Base-by-base conservation (phyloP, 441 rosid genomes). In the Populus tomentosa region DNA sequence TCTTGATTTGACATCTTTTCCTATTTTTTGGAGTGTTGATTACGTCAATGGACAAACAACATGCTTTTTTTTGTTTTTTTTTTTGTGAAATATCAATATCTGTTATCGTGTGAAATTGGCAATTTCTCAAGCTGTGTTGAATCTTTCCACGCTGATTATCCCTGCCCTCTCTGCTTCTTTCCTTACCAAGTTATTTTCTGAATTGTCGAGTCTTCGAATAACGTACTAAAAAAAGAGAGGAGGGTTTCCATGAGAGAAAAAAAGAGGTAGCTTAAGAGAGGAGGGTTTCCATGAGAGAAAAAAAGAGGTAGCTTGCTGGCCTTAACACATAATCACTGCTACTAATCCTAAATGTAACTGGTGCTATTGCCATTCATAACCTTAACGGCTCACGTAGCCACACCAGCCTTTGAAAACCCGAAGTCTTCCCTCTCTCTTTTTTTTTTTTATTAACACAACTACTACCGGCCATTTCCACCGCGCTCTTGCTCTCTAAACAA, bases 401-500 rank as follows among this genome's bases (percentile, higher is more conserved):
- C 64, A 71, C 63, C 68, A 10, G 65, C 46, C 56, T 30, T 78
- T 40, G 4, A 72, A 70, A 77, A 75, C 63, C 72, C 74, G 59
- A 84, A 74, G 82, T 83, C 78, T 64, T 67, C 80, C 20, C 59
- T 50, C 20, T 14, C 13, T 50, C 14, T 26, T 50, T 14, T 16
- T 50, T 18, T 2, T 28, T 28, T 28, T 28, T 2, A 28, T 2
- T 28, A 28, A 28, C 30, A 28, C 30, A 23, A 10, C 69, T 67
- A 50, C 80, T 1, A 38, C 82, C 80, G 79, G 78, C 87, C 87
- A 75, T 74, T 74, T 66, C 66, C 5, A 65, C 0, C 50, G 30
- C 33, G 40, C 53, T 68, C 75, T 65, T 40, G 30, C 30, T 28
- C 30, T 28, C 14, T 10, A 5, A 21, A 16, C 10, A 18, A 77